Conservation (phyloP, 495 filamentous ascomycete species). For the Tuber umbilicatum region DNA sequence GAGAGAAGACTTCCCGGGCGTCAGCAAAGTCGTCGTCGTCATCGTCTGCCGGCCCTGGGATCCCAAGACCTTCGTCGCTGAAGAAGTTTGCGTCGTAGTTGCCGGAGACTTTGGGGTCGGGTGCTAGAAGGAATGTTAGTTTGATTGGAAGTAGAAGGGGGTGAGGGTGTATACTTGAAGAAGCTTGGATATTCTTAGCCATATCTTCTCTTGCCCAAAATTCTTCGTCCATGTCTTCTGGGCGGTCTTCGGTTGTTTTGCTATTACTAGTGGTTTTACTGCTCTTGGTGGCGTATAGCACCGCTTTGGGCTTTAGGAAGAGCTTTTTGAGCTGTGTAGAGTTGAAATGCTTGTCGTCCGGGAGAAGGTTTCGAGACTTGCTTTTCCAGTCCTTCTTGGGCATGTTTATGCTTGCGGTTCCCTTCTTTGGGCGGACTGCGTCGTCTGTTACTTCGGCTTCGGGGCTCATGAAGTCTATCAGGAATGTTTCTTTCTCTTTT, state of each 20-base stretch:
- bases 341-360: constrained; percentile 98
- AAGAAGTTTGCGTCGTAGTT: constrained; percentile 98
- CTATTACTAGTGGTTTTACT: constrained; percentile 14
- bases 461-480: constrained; percentile 78
- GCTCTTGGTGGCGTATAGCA: constrained; percentile 44
- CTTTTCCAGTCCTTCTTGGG: constrained; percentile 93
- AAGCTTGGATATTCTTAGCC: constrained; percentile 39
- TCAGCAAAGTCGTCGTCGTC: constrained; percentile 83
- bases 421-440: constrained; percentile 76
- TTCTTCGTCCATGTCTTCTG: constrained; percentile 78
- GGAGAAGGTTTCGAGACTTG: constrained; percentile 83
- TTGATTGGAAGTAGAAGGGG: background rate
- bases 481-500: constrained; percentile 94
- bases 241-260: constrained; percentile 29
- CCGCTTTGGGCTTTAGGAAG: constrained; percentile 90
- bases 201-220: constrained; percentile 84
- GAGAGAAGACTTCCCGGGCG: constrained; percentile 82
- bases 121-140: constrained; percentile 8
- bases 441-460: constrained; percentile 63
- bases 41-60: constrained; percentile 63
- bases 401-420: constrained; percentile 72
- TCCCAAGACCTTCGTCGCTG: constrained; percentile 74
- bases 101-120: constrained; percentile 54
- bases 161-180: constrained; percentile 15
- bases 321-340: constrained; percentile 79